Conservation (phyloP, 2,329 filamentous ascomycete species). For the Chaetomium sp. region DNA sequence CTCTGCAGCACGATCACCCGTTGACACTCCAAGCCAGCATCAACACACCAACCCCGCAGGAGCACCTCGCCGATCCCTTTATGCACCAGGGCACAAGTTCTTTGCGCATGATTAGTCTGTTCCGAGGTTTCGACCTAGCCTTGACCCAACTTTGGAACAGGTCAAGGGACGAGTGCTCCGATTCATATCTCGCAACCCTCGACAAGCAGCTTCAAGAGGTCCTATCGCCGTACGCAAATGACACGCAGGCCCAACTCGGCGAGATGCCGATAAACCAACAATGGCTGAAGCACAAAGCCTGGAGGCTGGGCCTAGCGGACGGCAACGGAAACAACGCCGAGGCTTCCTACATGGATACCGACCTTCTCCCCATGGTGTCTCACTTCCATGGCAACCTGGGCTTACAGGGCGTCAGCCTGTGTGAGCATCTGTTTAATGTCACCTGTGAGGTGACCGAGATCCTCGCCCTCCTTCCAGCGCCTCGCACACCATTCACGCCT, state of each 20-base stretch:
- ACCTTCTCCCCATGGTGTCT: conserved; percentile 67
- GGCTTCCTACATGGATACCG: conserved; percentile 64
- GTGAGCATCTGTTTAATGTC: conserved; percentile 80
- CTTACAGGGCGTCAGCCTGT: conserved; percentile 71
- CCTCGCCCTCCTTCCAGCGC: conserved; percentile 64
- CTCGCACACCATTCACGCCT: conserved; percentile 62
- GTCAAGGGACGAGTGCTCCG: conserved; percentile 58
- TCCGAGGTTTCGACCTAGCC: conserved; percentile 65
- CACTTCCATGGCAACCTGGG: conserved; percentile 76
- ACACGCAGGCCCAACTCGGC: conserved; percentile 54
- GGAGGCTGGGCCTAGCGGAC: conserved; percentile 62
- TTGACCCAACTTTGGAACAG: conserved; percentile 70
- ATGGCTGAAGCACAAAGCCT: conserved; percentile 66
- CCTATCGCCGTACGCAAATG: conserved; percentile 54
- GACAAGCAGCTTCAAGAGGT: conserved; percentile 65
- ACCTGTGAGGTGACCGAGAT: conserved; percentile 73
- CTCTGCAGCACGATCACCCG: conserved; percentile 69
- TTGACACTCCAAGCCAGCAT: conserved; percentile 71
- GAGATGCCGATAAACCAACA: conserved; percentile 63
- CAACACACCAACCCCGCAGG: conserved; percentile 62
- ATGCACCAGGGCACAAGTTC: conserved; percentile 58
- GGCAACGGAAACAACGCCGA: conserved; percentile 52
- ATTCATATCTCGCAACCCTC: conserved; percentile 58
- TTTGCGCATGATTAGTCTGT: conserved; percentile 63
- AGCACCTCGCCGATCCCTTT: conserved; percentile 61